These are phyloP conservation scores for Lunularia cruciata DNA, from an alignment of 225 moss, liverwort and hornwort genomes.

Conservation along the genomic window DNA sequence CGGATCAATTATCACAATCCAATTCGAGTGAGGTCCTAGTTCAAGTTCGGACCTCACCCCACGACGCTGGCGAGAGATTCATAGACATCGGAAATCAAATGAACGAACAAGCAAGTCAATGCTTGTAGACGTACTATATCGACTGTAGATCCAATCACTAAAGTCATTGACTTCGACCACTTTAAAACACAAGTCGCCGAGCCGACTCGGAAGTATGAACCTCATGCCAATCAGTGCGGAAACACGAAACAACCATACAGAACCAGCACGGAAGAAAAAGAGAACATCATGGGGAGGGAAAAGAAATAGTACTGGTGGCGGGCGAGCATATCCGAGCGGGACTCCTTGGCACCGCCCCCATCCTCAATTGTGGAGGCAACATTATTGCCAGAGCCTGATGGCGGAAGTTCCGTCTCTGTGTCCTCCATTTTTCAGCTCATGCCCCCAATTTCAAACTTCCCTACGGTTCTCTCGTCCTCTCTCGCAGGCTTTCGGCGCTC, in stretches of 20 bases:
- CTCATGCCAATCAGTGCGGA: not conserved
- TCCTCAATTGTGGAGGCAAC: constrained; percentile 23
- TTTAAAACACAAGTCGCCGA: not conserved
- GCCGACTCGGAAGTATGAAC: not conserved
- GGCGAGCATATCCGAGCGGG: constrained; percentile 80
- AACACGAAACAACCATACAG: constrained; percentile 1
- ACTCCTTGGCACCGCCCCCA: constrained; percentile 47
- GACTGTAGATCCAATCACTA: not conserved
- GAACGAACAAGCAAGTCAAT: too few relatives aligned
- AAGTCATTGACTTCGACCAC: not conserved
- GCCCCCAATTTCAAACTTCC: not conserved
- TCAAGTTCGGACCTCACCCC: not conserved
- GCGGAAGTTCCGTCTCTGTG: constrained; percentile 17
- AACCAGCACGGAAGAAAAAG: not conserved
- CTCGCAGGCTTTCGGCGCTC: not conserved
- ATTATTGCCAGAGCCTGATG: constrained; percentile 8
- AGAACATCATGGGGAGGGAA: not conserved
- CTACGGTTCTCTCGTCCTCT: not conserved
- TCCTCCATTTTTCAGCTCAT: constrained; percentile 48
- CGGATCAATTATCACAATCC: not conserved
- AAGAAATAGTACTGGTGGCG: constrained; percentile 64
- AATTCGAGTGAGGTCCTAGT: not conserved
- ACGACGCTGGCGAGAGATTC: not conserved
- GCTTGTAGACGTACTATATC: not conserved
- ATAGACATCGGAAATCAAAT: not conserved